Base-by-base conservation (phyloP, 2,329 filamentous ascomycete species). In the Microsporum ferrugineum region DNA sequence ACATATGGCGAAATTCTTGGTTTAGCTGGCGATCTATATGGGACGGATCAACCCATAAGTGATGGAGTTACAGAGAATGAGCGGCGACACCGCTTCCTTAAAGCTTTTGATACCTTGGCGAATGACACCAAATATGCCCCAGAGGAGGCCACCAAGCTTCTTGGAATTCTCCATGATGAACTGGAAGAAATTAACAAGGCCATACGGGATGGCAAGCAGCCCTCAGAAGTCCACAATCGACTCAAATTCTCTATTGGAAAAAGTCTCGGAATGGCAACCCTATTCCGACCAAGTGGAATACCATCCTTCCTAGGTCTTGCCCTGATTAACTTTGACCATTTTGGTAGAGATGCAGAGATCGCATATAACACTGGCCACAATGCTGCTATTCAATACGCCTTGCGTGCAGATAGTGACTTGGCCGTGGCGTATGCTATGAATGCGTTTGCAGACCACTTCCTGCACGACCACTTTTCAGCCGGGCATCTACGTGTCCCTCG, bases 251-350 rank as follows among this genome's bases (percentile, higher is more conserved):
- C 14, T n/a, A 5, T 47, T 1, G 41, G 39, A 12, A 29, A 36
- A 23, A 33, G 29, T 14, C 31, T 59, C 12, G 57, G 31, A 29
- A 31, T 45, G 12, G 57, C 57, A 59, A 59, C 57, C n/a, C 41
- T 47, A 6, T 23, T 34, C n/a, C 57, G 57, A 31, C 38, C 34
- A 33, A 59, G 41, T 23, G 55, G 55, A 5, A 43, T 59, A 34
- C 57, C 57, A 17, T 59, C 57, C 1, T 59, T 41, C 39, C 29
- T 59, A 36, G 38, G 31, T 5, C 41, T 59, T 34, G 57, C 57
- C 27, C 39, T 59, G n/a, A 41, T 59, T 17, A 59, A 59, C 57
- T 59, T 34, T 34, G 57, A 59, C n/a, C 57, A 59, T 17, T 59
- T 59, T 36, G 57, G 57, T 33, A 41, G 14, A 36, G 57, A 59